A percentile compares a stretch with the other conserved stretches of the same genome.
phyloP scores from a whole-genome alignment of 129 eudicot species.

The Pulicaria dysenterica region DNA sequence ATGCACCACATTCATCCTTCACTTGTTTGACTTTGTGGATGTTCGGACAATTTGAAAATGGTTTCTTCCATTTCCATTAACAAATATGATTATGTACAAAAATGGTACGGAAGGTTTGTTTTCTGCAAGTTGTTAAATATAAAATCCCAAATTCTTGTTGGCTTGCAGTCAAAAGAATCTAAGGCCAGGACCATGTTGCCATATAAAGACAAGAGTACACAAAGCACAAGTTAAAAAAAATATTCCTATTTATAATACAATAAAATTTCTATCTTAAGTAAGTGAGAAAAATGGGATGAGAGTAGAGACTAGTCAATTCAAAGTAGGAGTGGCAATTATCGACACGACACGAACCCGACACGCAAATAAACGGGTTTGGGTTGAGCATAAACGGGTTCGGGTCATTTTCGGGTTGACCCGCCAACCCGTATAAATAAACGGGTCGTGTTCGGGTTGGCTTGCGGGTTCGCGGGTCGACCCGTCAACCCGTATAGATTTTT shows the following conservation, averaged over 20 bases:
- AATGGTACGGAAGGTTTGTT: slow-evolving; percentile 27
- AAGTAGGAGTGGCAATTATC: too few species aligned
- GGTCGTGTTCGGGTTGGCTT: too few species aligned
- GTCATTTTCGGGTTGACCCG: too few species aligned
- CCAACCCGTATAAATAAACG: too few species aligned
- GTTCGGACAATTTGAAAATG: slow-evolving; percentile 17
- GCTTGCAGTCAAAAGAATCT: slow-evolving; percentile 19
- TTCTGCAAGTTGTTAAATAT: slow-evolving; percentile 13
- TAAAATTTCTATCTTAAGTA: too few species aligned
- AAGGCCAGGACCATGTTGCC: slow-evolving; percentile 23
- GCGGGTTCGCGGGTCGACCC: too few species aligned
- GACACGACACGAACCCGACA: too few species aligned
- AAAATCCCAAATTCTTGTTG: slow-evolving; percentile 6
- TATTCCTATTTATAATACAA: neutral
- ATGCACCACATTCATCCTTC: neutral
- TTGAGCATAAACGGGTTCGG: too few species aligned
- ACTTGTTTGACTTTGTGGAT: slow-evolving; percentile 9
- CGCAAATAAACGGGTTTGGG: too few species aligned
- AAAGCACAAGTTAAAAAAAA: slow-evolving; percentile 6
- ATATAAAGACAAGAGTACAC: neutral
- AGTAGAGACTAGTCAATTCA: too few species aligned
- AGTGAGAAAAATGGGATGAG: too few species aligned
- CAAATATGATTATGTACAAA: slow-evolving; percentile 20
- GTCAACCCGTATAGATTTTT: too few species aligned
- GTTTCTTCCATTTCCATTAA: slow-evolving; percentile 4